Conservation (phyloP, 108 stramenopile genomes). For the Aurantiochytrium sp. region DNA sequence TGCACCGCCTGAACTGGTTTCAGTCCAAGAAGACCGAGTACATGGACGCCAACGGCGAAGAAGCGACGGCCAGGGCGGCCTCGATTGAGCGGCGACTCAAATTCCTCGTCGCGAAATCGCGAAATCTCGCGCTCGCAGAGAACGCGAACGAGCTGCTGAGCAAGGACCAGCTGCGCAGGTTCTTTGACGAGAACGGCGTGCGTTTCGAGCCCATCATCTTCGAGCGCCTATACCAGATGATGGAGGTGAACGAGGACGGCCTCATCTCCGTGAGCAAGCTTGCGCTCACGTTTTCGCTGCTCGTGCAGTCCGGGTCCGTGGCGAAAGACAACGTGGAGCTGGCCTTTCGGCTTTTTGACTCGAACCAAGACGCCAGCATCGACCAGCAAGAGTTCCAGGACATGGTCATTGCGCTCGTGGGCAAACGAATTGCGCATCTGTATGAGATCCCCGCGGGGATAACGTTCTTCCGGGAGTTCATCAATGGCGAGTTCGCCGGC, state of each 20-base stretch:
- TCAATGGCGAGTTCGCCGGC: neutral
- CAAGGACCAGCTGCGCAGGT: neutral
- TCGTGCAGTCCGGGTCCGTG: neutral
- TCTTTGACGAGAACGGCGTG: neutral
- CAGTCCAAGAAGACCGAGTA: neutral
- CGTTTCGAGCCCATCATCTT: neutral
- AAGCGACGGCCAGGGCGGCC: neutral
- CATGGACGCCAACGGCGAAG: neutral
- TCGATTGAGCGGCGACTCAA: neutral
- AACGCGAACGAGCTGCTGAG: neutral
- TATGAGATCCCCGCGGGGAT: neutral
- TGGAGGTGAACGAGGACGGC: neutral
- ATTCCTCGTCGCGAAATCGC: neutral
- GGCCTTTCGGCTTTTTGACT: conserved; percentile 15
- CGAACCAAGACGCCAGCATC: conserved; percentile 1
- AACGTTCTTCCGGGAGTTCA: neutral
- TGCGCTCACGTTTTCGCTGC: neutral
- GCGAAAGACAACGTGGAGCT: conserved; percentile 22
- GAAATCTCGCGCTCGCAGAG: neutral
- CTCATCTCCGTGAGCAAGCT: neutral
- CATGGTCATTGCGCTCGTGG: neutral
- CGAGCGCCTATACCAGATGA: neutral
- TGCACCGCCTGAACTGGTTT: neutral
- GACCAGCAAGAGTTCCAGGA: neutral
- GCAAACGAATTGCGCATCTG: neutral